These are phyloP conservation scores for Phytophthora sojae DNA, from an alignment of 352 stramenopile genomes.

Conservation along the genomic window DNA sequence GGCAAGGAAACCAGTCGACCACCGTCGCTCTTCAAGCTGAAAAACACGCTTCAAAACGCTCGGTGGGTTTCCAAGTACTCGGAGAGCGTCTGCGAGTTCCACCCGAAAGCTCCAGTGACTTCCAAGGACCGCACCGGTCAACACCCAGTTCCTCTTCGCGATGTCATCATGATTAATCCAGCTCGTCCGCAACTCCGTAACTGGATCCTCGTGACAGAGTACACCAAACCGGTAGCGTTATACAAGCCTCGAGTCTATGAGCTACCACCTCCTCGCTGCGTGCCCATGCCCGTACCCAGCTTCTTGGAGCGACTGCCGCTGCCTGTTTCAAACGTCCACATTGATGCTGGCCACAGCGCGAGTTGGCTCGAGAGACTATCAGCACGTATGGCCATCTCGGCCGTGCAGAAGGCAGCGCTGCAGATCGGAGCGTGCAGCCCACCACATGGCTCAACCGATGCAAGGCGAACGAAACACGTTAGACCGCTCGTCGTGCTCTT, in stretches of 20 bases:
- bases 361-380: slow-evolving; percentile 78
- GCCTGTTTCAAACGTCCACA: slow-evolving; percentile 71
- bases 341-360: slow-evolving; percentile 64
- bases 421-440: slow-evolving; percentile 80
- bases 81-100: slow-evolving; percentile 61
- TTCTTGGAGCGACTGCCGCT: slow-evolving; percentile 82
- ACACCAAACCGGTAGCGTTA: slow-evolving; percentile 66
- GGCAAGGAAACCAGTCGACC: slow-evolving; percentile 37
- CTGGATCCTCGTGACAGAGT: slow-evolving; percentile 79
- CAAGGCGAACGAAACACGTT: slow-evolving; percentile 82
- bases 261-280: slow-evolving; percentile 77
- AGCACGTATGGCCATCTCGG: slow-evolving; percentile 56
- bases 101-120: slow-evolving; percentile 86
- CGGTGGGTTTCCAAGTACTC: slow-evolving; percentile 75
- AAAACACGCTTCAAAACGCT: slow-evolving; percentile 83
- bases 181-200: slow-evolving; percentile 54
- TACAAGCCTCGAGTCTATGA: slow-evolving; percentile 89
- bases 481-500: slow-evolving; percentile 89
- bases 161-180: slow-evolving; percentile 77
- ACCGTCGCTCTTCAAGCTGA: slow-evolving; percentile 81
- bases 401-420: slow-evolving; percentile 61
- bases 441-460: slow-evolving; percentile 56
- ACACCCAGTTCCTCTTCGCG: slow-evolving; percentile 21
- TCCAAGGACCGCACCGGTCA: slow-evolving; percentile 65
- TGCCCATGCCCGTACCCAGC: slow-evolving; percentile 85